Percentiles rank a stretch among this genome's conserved stretches.
phyloP scores from a whole-genome alignment of 2,329 filamentous ascomycete species.

The Ceratocystis albifundus region DNA sequence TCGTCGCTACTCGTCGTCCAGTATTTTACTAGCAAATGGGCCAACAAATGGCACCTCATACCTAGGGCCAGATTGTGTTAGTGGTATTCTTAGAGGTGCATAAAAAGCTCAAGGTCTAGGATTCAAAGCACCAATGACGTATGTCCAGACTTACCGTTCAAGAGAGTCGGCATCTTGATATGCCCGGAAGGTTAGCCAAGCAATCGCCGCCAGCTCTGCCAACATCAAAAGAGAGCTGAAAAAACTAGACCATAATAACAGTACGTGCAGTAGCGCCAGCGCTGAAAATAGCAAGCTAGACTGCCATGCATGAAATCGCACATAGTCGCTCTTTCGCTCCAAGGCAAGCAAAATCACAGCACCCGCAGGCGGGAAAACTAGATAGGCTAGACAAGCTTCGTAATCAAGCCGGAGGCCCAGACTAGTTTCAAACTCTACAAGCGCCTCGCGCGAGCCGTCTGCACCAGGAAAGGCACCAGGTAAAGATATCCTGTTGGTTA shows the following conservation, averaged over 20 bases:
- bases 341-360: conserved; percentile 72
- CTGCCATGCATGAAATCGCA: conserved; percentile 96
- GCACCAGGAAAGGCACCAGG: conserved; percentile 33
- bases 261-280: conserved; percentile 63
- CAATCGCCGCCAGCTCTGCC: conserved; percentile 64
- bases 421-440: conserved; percentile 83
- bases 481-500: conserved; percentile 25
- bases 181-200: conserved; percentile 62
- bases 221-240: conserved; percentile 75
- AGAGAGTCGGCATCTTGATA: conserved; percentile 69
- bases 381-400: conserved; percentile 82
- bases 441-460: conserved; percentile 40
- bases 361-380: conserved; percentile 73
- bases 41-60: conserved; percentile 86
- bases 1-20: conserved; percentile 64
- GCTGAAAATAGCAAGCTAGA: conserved; percentile 70
- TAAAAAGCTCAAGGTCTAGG: conserved; percentile 21
- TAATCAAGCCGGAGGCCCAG: conserved; percentile 76
- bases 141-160: conserved; percentile 38
- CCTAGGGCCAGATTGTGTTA: conserved; percentile 34
- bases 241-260: conserved; percentile 75
- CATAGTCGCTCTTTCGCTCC: conserved; percentile 94
- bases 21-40: conserved; percentile 69
- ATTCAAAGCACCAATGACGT: conserved; percentile 36
- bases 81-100: conserved; percentile 11